Evolutionary conservation across 495 filamentous ascomycete species (phyloP), one percentile per base, ranked within the genome.

Genomic region (Xylaria scruposa): DNA sequence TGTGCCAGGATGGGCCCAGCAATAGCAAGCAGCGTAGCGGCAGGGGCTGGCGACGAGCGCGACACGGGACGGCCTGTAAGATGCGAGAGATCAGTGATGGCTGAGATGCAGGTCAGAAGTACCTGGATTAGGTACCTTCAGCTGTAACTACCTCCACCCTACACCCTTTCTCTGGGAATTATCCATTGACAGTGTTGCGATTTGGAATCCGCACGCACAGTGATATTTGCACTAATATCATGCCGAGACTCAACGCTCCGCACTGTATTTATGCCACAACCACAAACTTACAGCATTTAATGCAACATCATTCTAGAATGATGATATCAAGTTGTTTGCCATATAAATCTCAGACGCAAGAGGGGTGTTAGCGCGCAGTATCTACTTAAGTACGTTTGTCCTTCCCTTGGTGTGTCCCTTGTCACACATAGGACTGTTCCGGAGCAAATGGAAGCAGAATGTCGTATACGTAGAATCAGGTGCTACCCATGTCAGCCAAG

Each of bases 1-100:
- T 38, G 58, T 38, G 58, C 58, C 33, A 69, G 77, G 77, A 79
- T 75, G 68, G 73, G 74, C 77, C 75, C 77, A 76, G 75, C 72
- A 79, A 77, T 51, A 51, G 36, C 47, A n/a, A 33, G 21, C 54
- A 44, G 44, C 40, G 66, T 17, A 61, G 51, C 53, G 42, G 58
- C 58, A 66, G 70, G 61, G 70, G 47, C 62, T 58, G 47, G 51
- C 61, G 40, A 68, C 38, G 64, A 72, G 56, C 70, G 70, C 70
- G 70, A 72, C 64, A 53, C 70, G 65, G 65, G 31, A 62, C 64
- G 64, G 53, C 70, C 70, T 72, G 63, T 72, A 68, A 64, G 33
- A 70, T 38, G 68, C 68, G n/a, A 70, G 68, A 62, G 68, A 70
- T 49, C 54, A 62, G 44, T 63, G 46, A 68, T 68, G 65, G 59